Conservation (phyloP, 1,284 basidiomycete genomes). For the Schizophyllum commune region DNA sequence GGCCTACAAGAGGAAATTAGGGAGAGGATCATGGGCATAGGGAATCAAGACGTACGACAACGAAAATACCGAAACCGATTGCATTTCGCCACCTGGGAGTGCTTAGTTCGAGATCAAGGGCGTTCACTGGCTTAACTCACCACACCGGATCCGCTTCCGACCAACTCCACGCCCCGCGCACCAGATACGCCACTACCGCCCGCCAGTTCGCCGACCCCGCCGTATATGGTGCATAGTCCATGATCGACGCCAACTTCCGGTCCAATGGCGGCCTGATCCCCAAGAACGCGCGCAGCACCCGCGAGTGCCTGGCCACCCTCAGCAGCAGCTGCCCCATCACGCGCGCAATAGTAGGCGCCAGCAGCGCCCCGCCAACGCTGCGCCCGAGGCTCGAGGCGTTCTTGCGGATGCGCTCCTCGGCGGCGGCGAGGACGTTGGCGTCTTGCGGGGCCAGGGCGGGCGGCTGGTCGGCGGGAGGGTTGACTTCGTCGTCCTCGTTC, state of each 20-base stretch:
- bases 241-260: background rate
- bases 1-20: constrained; percentile 30
- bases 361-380: constrained; percentile 54
- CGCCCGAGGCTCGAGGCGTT: constrained; percentile 49
- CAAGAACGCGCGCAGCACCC: constrained; percentile 44
- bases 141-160: constrained; percentile 65
- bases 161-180: constrained; percentile 53
- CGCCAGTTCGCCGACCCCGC: constrained; percentile 15
- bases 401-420: constrained; percentile 48
- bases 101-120: background rate
- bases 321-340: constrained; percentile 56
- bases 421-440: constrained; percentile 29
- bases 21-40: background rate
- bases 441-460: constrained; percentile 10
- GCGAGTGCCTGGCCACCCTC: constrained; percentile 40
- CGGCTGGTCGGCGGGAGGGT: constrained; percentile 12
- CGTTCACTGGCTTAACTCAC: too few species aligned
- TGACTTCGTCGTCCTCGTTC: constrained; percentile 9
- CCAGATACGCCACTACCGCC: constrained; percentile 34
- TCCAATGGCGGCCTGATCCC: constrained; percentile 36
- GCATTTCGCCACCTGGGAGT: constrained; percentile 61
- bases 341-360: constrained; percentile 56
- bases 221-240: constrained; percentile 12
- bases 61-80: constrained; percentile 60
- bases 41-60: constrained; percentile 39